Evolutionary conservation across 1,284 basidiomycete species (phyloP), one percentile per base, ranked within the genome.

Genomic region (Chondrostereum purpureum): DNA sequence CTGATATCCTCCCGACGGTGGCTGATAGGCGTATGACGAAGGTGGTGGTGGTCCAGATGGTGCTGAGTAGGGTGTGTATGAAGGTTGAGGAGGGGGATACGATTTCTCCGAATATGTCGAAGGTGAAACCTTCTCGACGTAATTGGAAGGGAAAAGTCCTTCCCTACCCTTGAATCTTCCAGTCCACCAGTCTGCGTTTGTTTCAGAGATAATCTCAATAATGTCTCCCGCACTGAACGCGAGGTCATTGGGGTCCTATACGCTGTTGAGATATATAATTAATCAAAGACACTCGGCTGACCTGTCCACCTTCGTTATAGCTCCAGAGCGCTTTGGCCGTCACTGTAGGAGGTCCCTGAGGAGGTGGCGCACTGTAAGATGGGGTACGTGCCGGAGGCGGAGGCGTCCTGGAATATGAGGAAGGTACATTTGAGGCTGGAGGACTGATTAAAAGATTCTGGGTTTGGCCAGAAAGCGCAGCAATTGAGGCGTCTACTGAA

Each of bases 321-420:
- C 68, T 67, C 81, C 81, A 86, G 3, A 83, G 44, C 0, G 80
- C 80, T 44, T 69, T 69, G 8, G 75, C 80, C 51, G 70, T 66
- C 33, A 66, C 58, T 20, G 56, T 40, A 55, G 53, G 20, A n/a
- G n/a, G n/a, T n/a, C n/a, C n/a, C n/a, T n/a, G n/a, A n/a, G n/a
- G n/a, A n/a, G n/a, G n/a, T n/a, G n/a, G n/a, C 10, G 49, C 10
- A 14, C 50, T 13, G 50, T 42, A 42, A n/a, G 44, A 22, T 22
- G 55, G 53, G n/a, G 8, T 31, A n/a, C 27, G 27, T 8, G 27
- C 8, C 12, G 61, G 49, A 13, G 61, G 55, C 11, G 64, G 55
- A 4, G 64, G 52, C 2, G 53, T 54, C n/a, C n/a, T n/a, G n/a
- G n/a, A n/a, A n/a, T n/a, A n/a, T 8, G 52, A 41, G 11, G 45